Evolutionary conservation across 148 eudicot genomes (phyloP).

Genomic region (Rhododendron vialii): DNA sequence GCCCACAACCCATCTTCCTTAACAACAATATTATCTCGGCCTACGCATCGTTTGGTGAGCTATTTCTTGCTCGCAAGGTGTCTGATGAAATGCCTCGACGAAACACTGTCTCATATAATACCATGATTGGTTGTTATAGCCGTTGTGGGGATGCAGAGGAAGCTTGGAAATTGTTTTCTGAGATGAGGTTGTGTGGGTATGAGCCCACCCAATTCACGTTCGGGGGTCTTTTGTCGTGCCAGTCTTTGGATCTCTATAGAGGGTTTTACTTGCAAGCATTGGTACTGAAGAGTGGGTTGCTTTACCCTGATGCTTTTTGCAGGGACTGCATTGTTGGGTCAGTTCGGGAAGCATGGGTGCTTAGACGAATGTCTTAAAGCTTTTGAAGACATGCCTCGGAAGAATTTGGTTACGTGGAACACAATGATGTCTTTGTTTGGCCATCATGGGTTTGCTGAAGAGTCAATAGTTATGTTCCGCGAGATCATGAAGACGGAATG

Average conservation of each 20-base stretch:
- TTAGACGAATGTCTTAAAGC: slow-evolving; percentile 45
- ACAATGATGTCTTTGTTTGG: slow-evolving; percentile 61
- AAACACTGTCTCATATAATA: slow-evolving; percentile 59
- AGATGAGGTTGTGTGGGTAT: slow-evolving; percentile 51
- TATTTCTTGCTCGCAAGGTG: slow-evolving; percentile 42
- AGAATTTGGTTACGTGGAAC: slow-evolving; percentile 67
- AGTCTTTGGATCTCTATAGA: slow-evolving; percentile 29
- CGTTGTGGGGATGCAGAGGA: slow-evolving; percentile 32
- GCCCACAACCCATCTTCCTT: slow-evolving; percentile 47
- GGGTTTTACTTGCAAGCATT: slow-evolving; percentile 51
- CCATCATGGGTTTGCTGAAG: slow-evolving; percentile 40
- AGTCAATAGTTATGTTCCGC: slow-evolving; percentile 41
- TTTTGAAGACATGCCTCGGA: slow-evolving; percentile 53
- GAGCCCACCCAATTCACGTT: slow-evolving; percentile 50
- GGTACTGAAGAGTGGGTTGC: slow-evolving; percentile 57
- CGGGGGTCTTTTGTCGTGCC: slow-evolving; percentile 52
- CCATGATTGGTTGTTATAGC: slow-evolving; percentile 44
- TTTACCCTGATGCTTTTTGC: slow-evolving; percentile 46
- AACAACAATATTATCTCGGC: slow-evolving; percentile 41
- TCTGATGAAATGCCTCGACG: slow-evolving; percentile 63
- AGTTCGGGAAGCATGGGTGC: slow-evolving; percentile 52
- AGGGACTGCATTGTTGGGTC: slow-evolving; percentile 68
- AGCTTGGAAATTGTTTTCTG: slow-evolving; percentile 47
- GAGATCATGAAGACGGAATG: slow-evolving; percentile 33
- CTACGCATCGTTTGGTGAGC: slow-evolving; percentile 27